Percentiles rank a stretch among this genome's conserved stretches.
Conservation (phyloP, 768 basidiomycete genomes). For the Trametes coccinea region DNA sequence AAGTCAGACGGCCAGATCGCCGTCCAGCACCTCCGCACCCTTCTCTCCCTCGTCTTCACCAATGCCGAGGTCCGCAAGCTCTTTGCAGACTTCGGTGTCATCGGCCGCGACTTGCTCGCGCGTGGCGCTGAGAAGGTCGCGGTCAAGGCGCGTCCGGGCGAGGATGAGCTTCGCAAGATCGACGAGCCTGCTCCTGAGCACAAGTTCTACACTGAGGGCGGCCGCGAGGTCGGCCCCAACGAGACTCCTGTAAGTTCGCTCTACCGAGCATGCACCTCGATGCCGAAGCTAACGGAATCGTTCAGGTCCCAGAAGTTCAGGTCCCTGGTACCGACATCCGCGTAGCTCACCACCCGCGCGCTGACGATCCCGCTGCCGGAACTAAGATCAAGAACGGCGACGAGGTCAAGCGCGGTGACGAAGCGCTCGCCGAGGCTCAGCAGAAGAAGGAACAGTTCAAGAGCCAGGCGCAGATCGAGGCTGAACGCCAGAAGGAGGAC, state of each 20-base stretch:
- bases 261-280: neutral
- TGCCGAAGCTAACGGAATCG: neutral
- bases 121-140: conserved; percentile 67
- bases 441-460: conserved; percentile 20
- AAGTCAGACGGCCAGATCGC: conserved; percentile 45
- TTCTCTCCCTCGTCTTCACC: conserved; percentile 84
- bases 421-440: conserved; percentile 25
- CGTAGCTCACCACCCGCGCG: conserved; percentile 52
- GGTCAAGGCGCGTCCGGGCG: conserved; percentile 60
- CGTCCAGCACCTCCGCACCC: conserved; percentile 84
- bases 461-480: conserved; percentile 23
- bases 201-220: conserved; percentile 56
- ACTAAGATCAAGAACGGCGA: conserved; percentile 37
- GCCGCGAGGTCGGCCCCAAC: conserved; percentile 41
- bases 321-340: conserved; percentile 45
- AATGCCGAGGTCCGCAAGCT: conserved; percentile 94
- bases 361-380: conserved; percentile 39
- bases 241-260: conserved; percentile 45
- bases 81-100: conserved; percentile 70
- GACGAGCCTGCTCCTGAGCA: conserved; percentile 70
- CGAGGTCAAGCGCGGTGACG: conserved; percentile 32
- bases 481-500: conserved; percentile 24
- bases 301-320: conserved; percentile 38
- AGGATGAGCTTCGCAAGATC: conserved; percentile 59
- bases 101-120: conserved; percentile 83